Conservation (phyloP, 306 rosid genomes). For the Lathyrus aphaca region DNA sequence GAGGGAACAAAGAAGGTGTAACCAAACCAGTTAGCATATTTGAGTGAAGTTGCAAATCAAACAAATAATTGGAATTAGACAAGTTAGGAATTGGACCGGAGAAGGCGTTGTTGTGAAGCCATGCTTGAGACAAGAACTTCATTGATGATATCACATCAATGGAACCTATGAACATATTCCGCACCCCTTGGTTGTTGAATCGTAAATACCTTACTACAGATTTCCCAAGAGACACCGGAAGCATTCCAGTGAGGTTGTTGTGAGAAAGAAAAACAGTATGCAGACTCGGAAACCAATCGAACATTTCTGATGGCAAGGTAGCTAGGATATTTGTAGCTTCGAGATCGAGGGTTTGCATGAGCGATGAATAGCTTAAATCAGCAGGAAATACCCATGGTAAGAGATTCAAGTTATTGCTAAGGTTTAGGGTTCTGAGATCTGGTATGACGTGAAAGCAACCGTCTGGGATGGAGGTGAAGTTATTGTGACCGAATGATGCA, state of each 20-base stretch:
- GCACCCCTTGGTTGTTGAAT: background rate
- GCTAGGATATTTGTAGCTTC: slow-evolving; percentile 49
- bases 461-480: slow-evolving; percentile 57
- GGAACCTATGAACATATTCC: background rate
- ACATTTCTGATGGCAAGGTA: background rate
- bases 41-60: background rate
- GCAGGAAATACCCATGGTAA: slow-evolving; percentile 55
- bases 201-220: background rate
- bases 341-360: slow-evolving; percentile 47
- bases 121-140: background rate
- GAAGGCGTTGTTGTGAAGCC: background rate
- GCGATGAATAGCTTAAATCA: slow-evolving; percentile 52
- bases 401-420: slow-evolving; percentile 48
- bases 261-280: background rate
- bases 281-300: background rate
- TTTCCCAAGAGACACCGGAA: background rate
- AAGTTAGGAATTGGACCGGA: background rate
- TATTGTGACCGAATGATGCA: slow-evolving; percentile 51
- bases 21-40: background rate
- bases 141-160: background rate
- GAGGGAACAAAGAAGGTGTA: background rate
- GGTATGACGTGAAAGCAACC: slow-evolving; percentile 55
- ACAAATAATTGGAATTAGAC: background rate
- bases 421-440: slow-evolving; percentile 50
- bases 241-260: background rate